Evolutionary conservation across 2,329 filamentous ascomycete species (phyloP).

Genomic region (Sarocladiaceae sp.): DNA sequence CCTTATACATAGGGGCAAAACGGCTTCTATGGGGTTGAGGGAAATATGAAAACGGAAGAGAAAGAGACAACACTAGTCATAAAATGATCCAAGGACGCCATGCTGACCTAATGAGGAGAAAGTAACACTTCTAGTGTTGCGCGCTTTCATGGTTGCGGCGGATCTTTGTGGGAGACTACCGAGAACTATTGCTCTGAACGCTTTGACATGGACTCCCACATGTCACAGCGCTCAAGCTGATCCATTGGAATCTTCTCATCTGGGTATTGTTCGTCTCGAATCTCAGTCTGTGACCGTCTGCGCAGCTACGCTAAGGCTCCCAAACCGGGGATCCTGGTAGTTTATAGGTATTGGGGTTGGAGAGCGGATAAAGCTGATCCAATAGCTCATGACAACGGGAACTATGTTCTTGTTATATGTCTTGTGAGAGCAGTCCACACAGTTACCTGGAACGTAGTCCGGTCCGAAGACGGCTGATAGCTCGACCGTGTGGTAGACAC

Average conservation of each 20-base stretch:
- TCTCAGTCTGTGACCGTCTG: conserved; percentile 25
- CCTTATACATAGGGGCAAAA: too few relatives aligned
- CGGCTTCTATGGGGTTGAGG: too few relatives aligned
- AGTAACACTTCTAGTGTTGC: too few relatives aligned
- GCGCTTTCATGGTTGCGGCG: too few relatives aligned
- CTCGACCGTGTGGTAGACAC: conserved; percentile 46
- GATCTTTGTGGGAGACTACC: too few relatives aligned
- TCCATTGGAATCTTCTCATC: conserved; percentile 33
- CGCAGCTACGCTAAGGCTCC: conserved; percentile 30
- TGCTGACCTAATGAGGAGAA: too few relatives aligned
- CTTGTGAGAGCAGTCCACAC: conserved; percentile 23
- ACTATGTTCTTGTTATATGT: conserved; percentile 41
- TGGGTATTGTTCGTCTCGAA: conserved; percentile 31
- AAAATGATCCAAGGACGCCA: too few relatives aligned
- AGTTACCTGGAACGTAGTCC: conserved; percentile 18
- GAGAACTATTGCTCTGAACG: not conserved
- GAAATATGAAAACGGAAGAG: too few relatives aligned
- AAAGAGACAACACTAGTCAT: too few relatives aligned
- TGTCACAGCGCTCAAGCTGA: conserved; percentile 30
- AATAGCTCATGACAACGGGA: conserved; percentile 44
- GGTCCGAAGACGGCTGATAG: conserved; percentile 45
- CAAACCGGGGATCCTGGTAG: conserved; percentile 32
- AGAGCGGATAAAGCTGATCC: conserved; percentile 41
- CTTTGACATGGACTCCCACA: conserved; percentile 27
- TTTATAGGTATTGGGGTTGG: conserved; percentile 39